Percentiles rank a stretch among this genome's conserved stretches.
Evolutionary conservation across 108 stramenopile genomes (phyloP).

Genomic region (Skeletonema tropicum): DNA sequence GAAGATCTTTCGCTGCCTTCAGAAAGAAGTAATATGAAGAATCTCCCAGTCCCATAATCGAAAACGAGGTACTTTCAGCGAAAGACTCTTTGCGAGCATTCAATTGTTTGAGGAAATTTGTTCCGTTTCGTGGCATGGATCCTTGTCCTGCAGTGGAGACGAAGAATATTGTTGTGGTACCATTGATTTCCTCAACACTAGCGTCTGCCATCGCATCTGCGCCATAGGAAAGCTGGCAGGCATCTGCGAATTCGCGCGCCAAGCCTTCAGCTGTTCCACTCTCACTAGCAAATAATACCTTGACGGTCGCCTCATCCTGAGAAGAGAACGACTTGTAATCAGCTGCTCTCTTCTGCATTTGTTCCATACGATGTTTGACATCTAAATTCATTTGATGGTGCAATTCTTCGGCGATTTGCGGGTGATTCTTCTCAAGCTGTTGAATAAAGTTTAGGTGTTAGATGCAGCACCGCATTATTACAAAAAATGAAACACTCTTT

Average conservation of each 20-base stretch:
- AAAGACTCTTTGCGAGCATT: constrained; percentile 55
- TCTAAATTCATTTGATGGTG: constrained; percentile 58
- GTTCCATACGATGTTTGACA: constrained; percentile 67
- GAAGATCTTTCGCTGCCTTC: constrained; percentile 60
- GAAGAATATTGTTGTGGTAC: constrained; percentile 61
- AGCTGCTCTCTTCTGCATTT: constrained; percentile 51
- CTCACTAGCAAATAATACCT: constrained; percentile 64
- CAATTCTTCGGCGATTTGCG: constrained; percentile 64
- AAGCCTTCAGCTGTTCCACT: constrained; percentile 59
- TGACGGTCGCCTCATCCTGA: constrained; percentile 55
- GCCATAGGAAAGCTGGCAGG: constrained; percentile 53
- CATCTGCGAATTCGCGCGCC: constrained; percentile 68
- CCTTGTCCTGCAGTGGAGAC: constrained; percentile 70
- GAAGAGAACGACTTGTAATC: constrained; percentile 63
- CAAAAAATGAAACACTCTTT: neutral
- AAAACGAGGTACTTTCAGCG: constrained; percentile 54
- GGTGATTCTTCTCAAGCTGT: constrained; percentile 49
- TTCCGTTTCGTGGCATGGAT: constrained; percentile 64
- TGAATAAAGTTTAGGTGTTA: neutral
- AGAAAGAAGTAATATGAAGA: constrained; percentile 68
- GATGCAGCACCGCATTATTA: neutral
- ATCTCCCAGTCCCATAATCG: constrained; percentile 62
- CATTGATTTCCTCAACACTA: constrained; percentile 61
- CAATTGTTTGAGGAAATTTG: constrained; percentile 50
- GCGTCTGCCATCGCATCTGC: constrained; percentile 64